Evolutionary conservation across 495 filamentous ascomycete genomes (phyloP).

Genomic region (Talaromyces trachyspermus): DNA sequence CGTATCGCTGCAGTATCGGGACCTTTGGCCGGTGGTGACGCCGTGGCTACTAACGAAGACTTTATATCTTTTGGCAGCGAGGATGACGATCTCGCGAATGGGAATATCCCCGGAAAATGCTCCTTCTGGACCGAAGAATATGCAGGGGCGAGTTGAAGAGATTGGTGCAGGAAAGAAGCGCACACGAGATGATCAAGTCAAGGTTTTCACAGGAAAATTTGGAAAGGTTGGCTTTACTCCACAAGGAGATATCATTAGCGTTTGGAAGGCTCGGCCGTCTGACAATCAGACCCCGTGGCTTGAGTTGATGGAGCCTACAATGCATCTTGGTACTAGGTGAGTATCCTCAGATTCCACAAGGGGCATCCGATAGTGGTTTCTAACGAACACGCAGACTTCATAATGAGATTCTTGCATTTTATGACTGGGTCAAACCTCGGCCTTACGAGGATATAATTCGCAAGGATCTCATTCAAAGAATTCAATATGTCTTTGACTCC

Average conservation of each 20-base stretch:
- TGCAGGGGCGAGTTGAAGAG: conserved; percentile 33
- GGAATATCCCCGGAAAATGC: conserved; percentile 26
- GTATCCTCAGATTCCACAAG: conserved; percentile 4
- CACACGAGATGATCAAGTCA: conserved; percentile 62
- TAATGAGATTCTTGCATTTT: conserved; percentile 82
- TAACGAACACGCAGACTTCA: conserved; percentile 49
- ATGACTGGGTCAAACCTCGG: conserved; percentile 70
- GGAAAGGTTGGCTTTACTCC: conserved; percentile 38
- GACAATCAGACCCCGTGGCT: conserved; percentile 58
- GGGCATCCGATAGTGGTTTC: neutral
- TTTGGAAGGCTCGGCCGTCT: conserved; percentile 47
- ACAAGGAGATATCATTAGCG: conserved; percentile 41
- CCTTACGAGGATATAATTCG: conserved; percentile 70
- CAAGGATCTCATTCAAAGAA: conserved; percentile 58
- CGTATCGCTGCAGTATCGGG: conserved; percentile 43
- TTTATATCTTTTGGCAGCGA: conserved; percentile 75
- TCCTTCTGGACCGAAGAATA: conserved; percentile 26
- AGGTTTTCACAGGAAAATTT: conserved; percentile 33
- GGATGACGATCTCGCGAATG: conserved; percentile 30
- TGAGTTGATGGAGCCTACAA: conserved; percentile 16
- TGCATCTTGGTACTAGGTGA: conserved; percentile 29
- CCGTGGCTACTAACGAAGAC: conserved; percentile 59
- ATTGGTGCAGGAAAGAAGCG: conserved; percentile 50
- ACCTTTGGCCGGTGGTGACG: conserved; percentile 35
- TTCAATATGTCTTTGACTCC: conserved; percentile 40